Evolutionary conservation across 106 monocot genomes (phyloP), one percentile per base, ranked within the genome.

Genomic region (Xerophyta viscosa): DNA sequence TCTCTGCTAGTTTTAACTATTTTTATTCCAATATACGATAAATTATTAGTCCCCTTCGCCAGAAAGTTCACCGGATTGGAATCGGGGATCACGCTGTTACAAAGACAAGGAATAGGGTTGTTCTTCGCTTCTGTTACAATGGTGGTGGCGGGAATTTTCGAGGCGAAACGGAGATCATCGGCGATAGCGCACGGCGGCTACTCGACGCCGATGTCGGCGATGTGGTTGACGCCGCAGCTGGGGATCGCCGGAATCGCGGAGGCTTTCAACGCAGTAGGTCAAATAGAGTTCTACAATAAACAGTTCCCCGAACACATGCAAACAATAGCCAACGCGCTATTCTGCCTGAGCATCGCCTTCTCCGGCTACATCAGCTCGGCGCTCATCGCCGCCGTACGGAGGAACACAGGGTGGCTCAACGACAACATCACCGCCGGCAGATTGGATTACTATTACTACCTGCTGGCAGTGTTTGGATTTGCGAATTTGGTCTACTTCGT

Each of bases 231-330:
- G 24, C 83, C 88, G 6, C 88, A 82, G 70, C 64, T 88, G 24
- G 43, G 50, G 24, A 58, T 76, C 20, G 59, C 83, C 71, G 88
- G 83, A 6, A 28, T 88, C 6, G 73, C 76, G 0, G 78, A 76
- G 61, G 78, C 79, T 1, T 71, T 88, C 63, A 76, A 66, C 21
- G 76, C 71, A 5, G 64, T 88, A 0, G 88, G 79, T 2, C 88
- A 88, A 66, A 73, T 79, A 4, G 88, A 83, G 68, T 83, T 88
- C 57, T 88, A 76, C 70, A 75, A 88, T 69, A 52, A 48, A 46
- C 72, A 88, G 62, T 88, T 88, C 48, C 88, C 83, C 1, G 88
- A 83, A 41, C 82, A 79, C 31, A 70, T 88, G 88, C 74, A 66
- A 30, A 79, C 78, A 10, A 1, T 83, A 11, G 88, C 79, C 0